Conservation (phyloP, 495 filamentous ascomycete genomes). For the Xylaria telfairii region DNA sequence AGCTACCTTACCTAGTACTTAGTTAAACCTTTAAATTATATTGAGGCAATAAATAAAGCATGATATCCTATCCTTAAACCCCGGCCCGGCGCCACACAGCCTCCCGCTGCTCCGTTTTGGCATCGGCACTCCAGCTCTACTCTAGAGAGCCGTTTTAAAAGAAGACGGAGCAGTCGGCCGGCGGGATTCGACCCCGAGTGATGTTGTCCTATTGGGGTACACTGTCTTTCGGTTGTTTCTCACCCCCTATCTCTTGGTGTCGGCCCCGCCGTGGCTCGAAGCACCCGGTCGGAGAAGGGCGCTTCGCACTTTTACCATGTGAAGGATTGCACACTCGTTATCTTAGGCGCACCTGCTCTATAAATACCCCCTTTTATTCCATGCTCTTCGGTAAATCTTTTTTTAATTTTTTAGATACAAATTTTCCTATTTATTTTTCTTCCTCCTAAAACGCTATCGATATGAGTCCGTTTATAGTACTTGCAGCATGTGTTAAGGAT, state of each 20-base stretch:
- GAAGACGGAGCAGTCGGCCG: constrained; percentile 18
- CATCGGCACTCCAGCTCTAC: no score
- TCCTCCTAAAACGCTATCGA: background rate
- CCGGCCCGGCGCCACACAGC: no score
- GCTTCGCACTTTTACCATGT: constrained; percentile 2
- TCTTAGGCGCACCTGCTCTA: background rate
- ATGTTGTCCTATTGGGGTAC: constrained; percentile 4
- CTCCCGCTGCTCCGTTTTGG: no score
- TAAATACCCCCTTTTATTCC: background rate
- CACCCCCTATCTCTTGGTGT: constrained; percentile 12
- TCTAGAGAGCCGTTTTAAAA: no score
- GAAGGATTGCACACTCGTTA: constrained; percentile 1
- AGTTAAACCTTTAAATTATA: no score
- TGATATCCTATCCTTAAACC: no score
- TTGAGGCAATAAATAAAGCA: no score
- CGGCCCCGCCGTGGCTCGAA: constrained; percentile 6
- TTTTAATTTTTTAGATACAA: background rate
- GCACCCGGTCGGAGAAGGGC: constrained; percentile 11
- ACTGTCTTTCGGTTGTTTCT: constrained; percentile 1
- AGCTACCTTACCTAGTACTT: no score
- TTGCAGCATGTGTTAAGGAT: background rate
- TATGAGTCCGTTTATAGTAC: background rate
- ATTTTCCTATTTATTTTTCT: background rate
- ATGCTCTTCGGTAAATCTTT: constrained; percentile 4
- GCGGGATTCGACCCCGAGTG: constrained; percentile 8